A percentile compares a stretch with the other conserved stretches of the same genome.
These are phyloP conservation scores for Mycena indigotica DNA, from an alignment of 768 basidiomycete genomes.

Conservation along the genomic window DNA sequence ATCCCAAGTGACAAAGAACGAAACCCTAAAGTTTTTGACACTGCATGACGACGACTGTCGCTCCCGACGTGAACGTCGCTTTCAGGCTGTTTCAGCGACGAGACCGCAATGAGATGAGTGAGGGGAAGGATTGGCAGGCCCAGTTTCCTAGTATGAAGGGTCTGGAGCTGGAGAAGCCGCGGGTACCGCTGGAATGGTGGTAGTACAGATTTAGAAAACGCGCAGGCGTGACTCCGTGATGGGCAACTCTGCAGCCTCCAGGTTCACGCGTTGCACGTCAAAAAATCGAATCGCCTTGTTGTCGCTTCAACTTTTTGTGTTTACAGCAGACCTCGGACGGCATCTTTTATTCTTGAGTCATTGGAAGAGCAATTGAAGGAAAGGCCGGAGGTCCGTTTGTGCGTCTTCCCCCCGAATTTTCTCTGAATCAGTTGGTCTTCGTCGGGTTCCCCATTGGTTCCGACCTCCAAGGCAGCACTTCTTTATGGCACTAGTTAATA, in stretches of 20 bases:
- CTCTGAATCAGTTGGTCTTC: neutral
- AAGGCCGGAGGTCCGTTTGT: slow-evolving; percentile 2
- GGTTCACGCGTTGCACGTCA: neutral
- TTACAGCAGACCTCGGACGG: no score
- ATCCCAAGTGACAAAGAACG: slow-evolving; percentile 3
- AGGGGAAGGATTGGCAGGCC: neutral
- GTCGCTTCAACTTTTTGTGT: no score
- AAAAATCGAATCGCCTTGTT: no score
- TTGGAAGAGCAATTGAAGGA: neutral
- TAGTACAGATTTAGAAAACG: neutral
- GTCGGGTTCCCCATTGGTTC: slow-evolving; percentile 7
- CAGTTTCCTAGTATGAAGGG: neutral
- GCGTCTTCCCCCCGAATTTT: slow-evolving; percentile 9
- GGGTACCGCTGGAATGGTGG: neutral
- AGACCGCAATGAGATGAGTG: neutral
- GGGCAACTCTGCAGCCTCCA: neutral
- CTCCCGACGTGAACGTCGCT: neutral
- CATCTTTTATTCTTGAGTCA: no score
- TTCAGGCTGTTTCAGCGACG: neutral
- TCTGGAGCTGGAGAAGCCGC: neutral
- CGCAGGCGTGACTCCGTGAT: neutral
- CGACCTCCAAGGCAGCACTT: slow-evolving; percentile 3
- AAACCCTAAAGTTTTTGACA: slow-evolving; percentile 3
- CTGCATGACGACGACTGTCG: slow-evolving; percentile 11
- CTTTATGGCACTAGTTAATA: slow-evolving; percentile 13